Evolutionary conservation across 192 early-diverging fungal genomes (phyloP), one percentile per base, ranked within the genome.

Genomic region (Gigaspora rosea): DNA sequence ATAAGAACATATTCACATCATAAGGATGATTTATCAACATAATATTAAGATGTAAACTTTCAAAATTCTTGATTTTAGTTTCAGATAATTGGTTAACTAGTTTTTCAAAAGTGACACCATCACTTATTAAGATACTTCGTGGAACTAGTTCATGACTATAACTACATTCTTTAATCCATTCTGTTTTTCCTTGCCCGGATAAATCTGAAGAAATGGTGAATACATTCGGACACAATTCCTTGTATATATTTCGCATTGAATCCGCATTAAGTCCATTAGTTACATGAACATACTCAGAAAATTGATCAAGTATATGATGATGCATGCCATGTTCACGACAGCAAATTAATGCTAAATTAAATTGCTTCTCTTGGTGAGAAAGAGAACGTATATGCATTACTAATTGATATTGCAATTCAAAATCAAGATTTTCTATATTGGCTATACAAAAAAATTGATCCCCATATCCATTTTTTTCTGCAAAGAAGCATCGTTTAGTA

Each of bases 281-380:
- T 9, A n/a, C 11, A 50, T 71, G 67, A 41, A 78, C 77, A 78
- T 68, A n/a, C 18, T 78, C 52, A 3, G 68, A 47, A 71, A 78
- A 78, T 71, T 78, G 64, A 48, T 78, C 77, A 8, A 78, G 22
- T 36, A 78, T 78, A 51, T 78, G 77, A 50, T 78, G 66, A 71
- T 78, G 78, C 8, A 61, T 16, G 49, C 58, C 78, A 13, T 10
- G 27, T 54, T 78, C 71, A 33, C 71, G 50, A 27, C 58, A 71
- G 27, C 78, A 78, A 15, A 78, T 64, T n/a, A 78, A 73, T 2
- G 73, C 73, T 22, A 75, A 75, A 64, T 65, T 35, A 65, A 59
- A 75, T 3, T 46, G 15, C 7, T 48, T 36, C 3, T 65, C 20
- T 35, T 35, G 46, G 20, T 65, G 15, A 7, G 33, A 36, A 18